These are phyloP conservation scores for Anthracocystis panici-leucophaei DNA, from an alignment of 1,284 basidiomycete genomes.

Conservation along the genomic window DNA sequence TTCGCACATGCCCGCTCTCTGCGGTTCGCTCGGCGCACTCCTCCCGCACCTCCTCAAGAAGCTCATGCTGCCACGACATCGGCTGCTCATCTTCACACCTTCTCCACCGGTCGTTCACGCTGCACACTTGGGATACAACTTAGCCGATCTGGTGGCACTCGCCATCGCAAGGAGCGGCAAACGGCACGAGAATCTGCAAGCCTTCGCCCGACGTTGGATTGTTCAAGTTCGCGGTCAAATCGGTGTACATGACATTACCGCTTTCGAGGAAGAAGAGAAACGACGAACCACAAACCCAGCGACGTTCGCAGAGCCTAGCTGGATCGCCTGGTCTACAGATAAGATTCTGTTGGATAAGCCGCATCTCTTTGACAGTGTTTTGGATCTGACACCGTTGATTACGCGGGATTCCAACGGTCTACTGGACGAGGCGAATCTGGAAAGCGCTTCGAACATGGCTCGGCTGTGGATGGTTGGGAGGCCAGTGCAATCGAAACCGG, in stretches of 20 bases:
- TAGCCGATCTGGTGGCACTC: conserved; percentile 44
- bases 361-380: conserved; percentile 55
- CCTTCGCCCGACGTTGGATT: conserved; percentile 20
- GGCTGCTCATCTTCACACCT: conserved; percentile 57
- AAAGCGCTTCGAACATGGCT: conserved; percentile 23
- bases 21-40: conserved; percentile 54
- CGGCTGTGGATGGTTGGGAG: conserved; percentile 17
- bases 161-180: conserved; percentile 26
- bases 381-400: conserved; percentile 54
- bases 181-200: conserved; percentile 30
- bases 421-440: conserved; percentile 26
- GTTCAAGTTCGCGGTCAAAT: conserved; percentile 52
- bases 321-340: conserved; percentile 63
- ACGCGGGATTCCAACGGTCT: conserved; percentile 25
- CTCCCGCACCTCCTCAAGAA: conserved; percentile 57
- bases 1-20: conserved; percentile 55
- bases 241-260: conserved; percentile 57
- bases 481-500: conserved; percentile 10
- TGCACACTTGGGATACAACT: conserved; percentile 50
- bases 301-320: conserved; percentile 18
- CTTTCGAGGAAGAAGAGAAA: conserved; percentile 44
- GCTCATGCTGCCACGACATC: conserved; percentile 48
- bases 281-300: conserved; percentile 1
- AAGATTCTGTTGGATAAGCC: conserved; percentile 61
- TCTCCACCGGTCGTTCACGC: conserved; percentile 44